A percentile compares a stretch with the other conserved stretches of the same genome.
These are phyloP conservation scores for Chlamydomonas incerta DNA, from an alignment of 139 green algal species.

Conservation along the genomic window DNA sequence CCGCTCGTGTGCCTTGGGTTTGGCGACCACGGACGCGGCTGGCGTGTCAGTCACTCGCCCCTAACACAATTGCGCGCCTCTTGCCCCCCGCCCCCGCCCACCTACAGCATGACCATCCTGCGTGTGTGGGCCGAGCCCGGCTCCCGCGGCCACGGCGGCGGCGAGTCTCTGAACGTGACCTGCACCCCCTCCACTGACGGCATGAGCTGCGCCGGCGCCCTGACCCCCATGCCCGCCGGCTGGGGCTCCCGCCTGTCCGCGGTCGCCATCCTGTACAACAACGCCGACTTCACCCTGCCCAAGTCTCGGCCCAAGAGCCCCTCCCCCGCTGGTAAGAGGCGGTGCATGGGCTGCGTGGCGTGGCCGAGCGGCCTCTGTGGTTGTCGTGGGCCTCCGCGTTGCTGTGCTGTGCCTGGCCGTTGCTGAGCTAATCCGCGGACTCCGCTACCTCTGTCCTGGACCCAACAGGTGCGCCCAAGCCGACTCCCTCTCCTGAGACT, in stretches of 20 bases:
- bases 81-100: not conserved
- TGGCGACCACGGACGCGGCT: no score
- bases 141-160: not conserved
- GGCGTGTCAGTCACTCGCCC: not conserved
- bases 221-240: not conserved
- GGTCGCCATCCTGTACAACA: conserved; percentile 9
- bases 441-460: no score
- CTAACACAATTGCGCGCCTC: not conserved
- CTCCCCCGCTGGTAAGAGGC: not conserved
- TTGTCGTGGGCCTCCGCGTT: no score
- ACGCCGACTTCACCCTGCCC: not conserved
- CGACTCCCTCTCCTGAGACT: no score
- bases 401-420: no score
- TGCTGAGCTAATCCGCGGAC: no score
- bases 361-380: no score
- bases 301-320: not conserved
- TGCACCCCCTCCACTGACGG: not conserved
- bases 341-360: no score
- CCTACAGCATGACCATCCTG: not conserved
- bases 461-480: no score
- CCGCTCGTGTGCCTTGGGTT: no score
- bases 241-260: not conserved
- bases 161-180: not conserved
- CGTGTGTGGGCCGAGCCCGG: conserved; percentile 13
- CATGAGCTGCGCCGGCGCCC: not conserved